Evolutionary conservation across 2,329 filamentous ascomycete genomes (phyloP), one percentile per base, ranked within the genome.

Genomic region (Ampelomyces quisqualis): DNA sequence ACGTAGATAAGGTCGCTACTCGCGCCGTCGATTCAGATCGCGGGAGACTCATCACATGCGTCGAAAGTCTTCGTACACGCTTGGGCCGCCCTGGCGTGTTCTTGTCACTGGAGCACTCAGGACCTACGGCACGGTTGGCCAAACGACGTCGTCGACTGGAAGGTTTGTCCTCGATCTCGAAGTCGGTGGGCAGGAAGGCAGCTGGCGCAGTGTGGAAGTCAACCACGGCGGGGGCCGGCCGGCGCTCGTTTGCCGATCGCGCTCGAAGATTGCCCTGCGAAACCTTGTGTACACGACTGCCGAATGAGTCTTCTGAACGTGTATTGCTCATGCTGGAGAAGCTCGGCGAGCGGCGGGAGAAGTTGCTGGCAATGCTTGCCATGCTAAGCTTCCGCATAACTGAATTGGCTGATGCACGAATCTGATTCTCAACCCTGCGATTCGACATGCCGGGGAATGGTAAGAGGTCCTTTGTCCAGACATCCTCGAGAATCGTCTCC

Each of bases 351-450:
- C 85, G 81, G 54, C 84, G 86, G 24, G 81, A 79, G 60, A 94
- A 90, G 33, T 85, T 85, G 52, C 80, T 85, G 10, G 86, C 79
- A 50, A 93, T 85, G 64, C 84, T 90, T 34, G 85, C 84, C 58
- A 88, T 84, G 67, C 88, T 95, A 49, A 96, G 77, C 64, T 90
- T 94, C 37, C 90, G 80, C 73, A 95, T 95, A 60, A 95, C 81
- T 1, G 87, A 87, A 23, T 88, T 89, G 9, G 90, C 87, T n/a
- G 86, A 89, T 27, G 80, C 81, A 35, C 86, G 78, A 32, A 93
- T 84, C 3, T 88, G 73, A 58, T 86, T 81, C 55, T 95, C 86
- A 71, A 72, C 81, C 67, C 64, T 80, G 66, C 71, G 82, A 67
- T 68, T 75, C 21, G 79, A 79, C 80, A 95, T 90, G 1, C 89